Evolutionary conservation across 2,329 filamentous ascomycete genomes (phyloP).

Genomic region (Sclerotinia spermophila): DNA sequence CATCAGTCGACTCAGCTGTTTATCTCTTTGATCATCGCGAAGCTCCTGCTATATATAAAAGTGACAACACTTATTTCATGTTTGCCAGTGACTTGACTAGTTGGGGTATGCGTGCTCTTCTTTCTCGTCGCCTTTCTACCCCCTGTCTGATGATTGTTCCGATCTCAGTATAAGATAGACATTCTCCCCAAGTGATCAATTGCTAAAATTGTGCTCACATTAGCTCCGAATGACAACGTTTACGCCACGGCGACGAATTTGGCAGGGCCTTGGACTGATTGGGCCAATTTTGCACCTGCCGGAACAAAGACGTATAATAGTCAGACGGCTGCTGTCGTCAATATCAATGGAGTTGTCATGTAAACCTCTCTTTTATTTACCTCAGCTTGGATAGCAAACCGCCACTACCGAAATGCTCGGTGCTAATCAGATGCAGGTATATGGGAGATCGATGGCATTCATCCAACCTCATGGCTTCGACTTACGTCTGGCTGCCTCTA

Average conservation of each 20-base stretch:
- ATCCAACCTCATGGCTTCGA: constrained; percentile 55
- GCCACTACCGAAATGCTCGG: neutral
- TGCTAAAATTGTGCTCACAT: neutral
- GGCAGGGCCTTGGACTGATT: constrained; percentile 57
- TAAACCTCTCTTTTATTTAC: constrained; percentile 18
- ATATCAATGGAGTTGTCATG: constrained; percentile 38
- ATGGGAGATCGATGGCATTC: constrained; percentile 65
- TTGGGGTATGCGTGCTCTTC: constrained; percentile 26
- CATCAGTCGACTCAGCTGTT: constrained; percentile 46
- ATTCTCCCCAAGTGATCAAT: neutral
- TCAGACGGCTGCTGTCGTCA: constrained; percentile 58
- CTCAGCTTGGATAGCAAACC: neutral
- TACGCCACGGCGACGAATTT: constrained; percentile 57
- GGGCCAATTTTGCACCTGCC: constrained; percentile 54
- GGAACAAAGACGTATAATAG: constrained; percentile 56
- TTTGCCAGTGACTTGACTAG: constrained; percentile 57
- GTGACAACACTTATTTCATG: constrained; percentile 58
- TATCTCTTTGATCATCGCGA: constrained; percentile 57
- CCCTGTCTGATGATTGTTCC: neutral
- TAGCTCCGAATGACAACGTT: constrained; percentile 57
- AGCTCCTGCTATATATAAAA: constrained; percentile 60
- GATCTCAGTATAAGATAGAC: neutral
- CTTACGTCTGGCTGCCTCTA: constrained; percentile 64
- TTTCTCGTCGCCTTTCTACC: neutral
- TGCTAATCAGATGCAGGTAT: constrained; percentile 45